A percentile compares a stretch with the other conserved stretches of the same genome.
These are phyloP conservation scores for Fusarium keratoplasticum DNA, from an alignment of 2,329 filamentous ascomycete species.

Conservation along the genomic window DNA sequence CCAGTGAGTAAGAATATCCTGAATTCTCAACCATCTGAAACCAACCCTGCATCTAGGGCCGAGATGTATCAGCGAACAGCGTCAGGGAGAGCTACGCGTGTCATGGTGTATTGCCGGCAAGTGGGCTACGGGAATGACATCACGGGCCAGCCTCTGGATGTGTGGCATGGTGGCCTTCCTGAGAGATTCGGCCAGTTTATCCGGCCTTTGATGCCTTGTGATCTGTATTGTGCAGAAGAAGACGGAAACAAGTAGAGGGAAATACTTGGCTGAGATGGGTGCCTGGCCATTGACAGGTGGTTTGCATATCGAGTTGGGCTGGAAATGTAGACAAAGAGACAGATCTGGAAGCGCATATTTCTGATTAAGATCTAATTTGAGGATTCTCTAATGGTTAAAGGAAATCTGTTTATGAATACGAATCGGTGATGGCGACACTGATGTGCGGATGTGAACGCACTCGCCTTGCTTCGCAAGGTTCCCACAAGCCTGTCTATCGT, in stretches of 20 bases:
- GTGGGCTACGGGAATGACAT: conserved; percentile 7
- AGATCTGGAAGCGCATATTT: neutral
- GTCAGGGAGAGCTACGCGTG: neutral
- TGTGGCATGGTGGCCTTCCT: conserved; percentile 3
- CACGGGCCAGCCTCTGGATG: neutral
- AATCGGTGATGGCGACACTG: no score
- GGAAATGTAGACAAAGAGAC: neutral
- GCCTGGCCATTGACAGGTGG: neutral
- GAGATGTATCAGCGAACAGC: conserved; percentile 1
- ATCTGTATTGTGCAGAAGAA: neutral
- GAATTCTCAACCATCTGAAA: neutral
- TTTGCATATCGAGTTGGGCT: neutral
- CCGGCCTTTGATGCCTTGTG: conserved; percentile 3
- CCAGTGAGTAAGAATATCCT: neutral
- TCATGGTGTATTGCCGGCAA: neutral
- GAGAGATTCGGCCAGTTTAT: conserved; percentile 11
- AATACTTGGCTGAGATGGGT: neutral
- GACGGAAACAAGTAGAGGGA: neutral
- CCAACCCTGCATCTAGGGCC: neutral
- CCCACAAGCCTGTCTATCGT: neutral
- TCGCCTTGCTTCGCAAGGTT: neutral
- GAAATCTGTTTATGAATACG: no score
- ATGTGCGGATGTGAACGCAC: no score
- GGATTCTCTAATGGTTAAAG: no score
- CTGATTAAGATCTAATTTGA: no score